These are phyloP conservation scores for Luffa acutangula DNA, from an alignment of 306 rosid species.

Conservation along the genomic window DNA sequence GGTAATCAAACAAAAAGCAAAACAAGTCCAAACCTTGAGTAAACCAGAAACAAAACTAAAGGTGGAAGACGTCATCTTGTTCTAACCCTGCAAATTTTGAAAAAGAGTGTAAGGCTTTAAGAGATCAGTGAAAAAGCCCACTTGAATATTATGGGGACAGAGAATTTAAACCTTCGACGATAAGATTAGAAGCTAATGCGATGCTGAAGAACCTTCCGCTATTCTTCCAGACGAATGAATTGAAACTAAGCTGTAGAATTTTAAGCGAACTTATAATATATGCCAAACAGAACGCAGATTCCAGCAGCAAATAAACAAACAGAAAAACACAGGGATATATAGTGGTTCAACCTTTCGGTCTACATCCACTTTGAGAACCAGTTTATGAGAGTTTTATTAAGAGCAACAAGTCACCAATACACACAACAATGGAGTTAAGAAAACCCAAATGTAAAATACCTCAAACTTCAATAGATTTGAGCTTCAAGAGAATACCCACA, in stretches of 20 bases:
- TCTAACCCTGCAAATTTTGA: neutral
- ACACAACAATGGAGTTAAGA: too few species aligned
- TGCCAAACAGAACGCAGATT: too few species aligned
- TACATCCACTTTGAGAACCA: too few species aligned
- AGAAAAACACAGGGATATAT: too few species aligned
- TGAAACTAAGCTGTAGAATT: neutral
- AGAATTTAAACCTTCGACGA: neutral
- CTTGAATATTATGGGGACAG: neutral
- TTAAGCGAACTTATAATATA: too few species aligned
- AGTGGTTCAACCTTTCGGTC: too few species aligned
- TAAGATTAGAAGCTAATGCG: neutral
- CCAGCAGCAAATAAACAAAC: too few species aligned
- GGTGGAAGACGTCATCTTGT: neutral
- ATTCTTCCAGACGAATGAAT: neutral
- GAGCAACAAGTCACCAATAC: too few species aligned
- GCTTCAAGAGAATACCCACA: too few species aligned
- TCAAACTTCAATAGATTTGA: too few species aligned
- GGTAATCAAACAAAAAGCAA: neutral
- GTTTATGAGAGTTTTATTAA: too few species aligned
- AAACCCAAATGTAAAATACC: too few species aligned
- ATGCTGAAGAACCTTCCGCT: neutral
- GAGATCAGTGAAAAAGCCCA: neutral
- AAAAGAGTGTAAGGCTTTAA: neutral
- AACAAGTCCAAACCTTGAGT: neutral
- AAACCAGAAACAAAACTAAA: slow-evolving; percentile 1